Evolutionary conservation across 106 monocot genomes (phyloP).

Genomic region (Allium fistulosum): DNA sequence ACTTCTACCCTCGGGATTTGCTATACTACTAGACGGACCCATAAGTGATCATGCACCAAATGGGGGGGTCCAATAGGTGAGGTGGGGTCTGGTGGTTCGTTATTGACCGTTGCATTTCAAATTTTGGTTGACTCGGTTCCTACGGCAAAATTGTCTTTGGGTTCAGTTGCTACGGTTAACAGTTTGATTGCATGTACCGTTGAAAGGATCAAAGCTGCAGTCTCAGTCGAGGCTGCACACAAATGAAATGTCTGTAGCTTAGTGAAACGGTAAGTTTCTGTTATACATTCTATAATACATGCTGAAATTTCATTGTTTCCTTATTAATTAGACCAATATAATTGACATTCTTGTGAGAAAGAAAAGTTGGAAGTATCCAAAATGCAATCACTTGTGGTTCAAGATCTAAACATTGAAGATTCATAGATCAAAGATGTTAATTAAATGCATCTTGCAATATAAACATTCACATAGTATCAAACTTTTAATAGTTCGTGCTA

Average conservation of each 20-base stretch:
- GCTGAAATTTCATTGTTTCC: not conserved
- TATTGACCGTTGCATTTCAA: slow-evolving; percentile 93
- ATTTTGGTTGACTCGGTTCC: slow-evolving; percentile 87
- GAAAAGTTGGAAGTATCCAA: not conserved
- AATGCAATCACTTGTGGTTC: not conserved
- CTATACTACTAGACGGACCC: slow-evolving; percentile 82
- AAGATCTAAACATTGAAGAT: not conserved
- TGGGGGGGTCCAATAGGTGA: slow-evolving; percentile 7
- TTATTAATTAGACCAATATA: not conserved
- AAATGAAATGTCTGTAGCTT: slow-evolving; percentile 4
- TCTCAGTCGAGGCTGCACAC: slow-evolving; percentile 41
- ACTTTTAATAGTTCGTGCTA: not conserved
- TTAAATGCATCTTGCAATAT: not conserved
- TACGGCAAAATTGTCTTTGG: slow-evolving; percentile 82
- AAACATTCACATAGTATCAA: not conserved
- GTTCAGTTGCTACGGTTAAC: slow-evolving; percentile 87
- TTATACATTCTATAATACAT: not conserved
- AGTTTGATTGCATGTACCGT: slow-evolving; percentile 95
- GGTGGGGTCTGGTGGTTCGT: slow-evolving; percentile 32
- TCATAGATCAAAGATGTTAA: not conserved
- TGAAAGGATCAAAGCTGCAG: slow-evolving; percentile 79
- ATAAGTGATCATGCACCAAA: not conserved
- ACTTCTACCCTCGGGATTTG: slow-evolving; percentile 83
- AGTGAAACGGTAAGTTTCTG: slow-evolving; percentile 10
- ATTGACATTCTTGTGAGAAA: not conserved